phyloP scores from a whole-genome alignment of 768 basidiomycete genomes.

The Lactarius sp. region DNA sequence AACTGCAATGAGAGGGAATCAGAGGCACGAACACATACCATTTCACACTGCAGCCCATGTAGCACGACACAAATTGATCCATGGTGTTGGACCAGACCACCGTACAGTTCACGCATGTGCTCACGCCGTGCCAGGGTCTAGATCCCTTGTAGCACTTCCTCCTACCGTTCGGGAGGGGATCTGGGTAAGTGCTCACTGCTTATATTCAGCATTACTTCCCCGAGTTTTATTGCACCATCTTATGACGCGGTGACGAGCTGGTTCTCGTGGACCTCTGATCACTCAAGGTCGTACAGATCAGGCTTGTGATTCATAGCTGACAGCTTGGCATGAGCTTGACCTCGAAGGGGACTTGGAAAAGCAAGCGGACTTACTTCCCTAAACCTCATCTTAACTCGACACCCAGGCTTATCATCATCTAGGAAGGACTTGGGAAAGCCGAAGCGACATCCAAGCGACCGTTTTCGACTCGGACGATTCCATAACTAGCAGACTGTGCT shows the following conservation, averaged over 20 bases:
- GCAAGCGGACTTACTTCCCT: conserved; percentile 40
- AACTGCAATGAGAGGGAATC: conserved; percentile 2
- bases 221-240: conserved; percentile 84
- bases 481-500: conserved; percentile 88
- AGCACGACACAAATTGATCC: conserved; percentile 78
- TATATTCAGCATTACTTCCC: conserved; percentile 87
- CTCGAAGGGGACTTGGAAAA: not conserved
- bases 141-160: conserved; percentile 31
- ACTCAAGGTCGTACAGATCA: conserved; percentile 84
- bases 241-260: conserved; percentile 87
- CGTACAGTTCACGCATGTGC: conserved; percentile 88
- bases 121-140: conserved; percentile 94
- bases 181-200: conserved; percentile 12
- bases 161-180: conserved; percentile 25
- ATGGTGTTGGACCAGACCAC: conserved; percentile 95
- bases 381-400: conserved; percentile 56
- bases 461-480: conserved; percentile 92
- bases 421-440: conserved; percentile 44
- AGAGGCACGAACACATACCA: conserved; percentile 47
- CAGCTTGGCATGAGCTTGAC: conserved; percentile 35
- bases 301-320: conserved; percentile 87
- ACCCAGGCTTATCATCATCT: conserved; percentile 30
- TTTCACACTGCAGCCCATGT: conserved; percentile 91
- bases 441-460: conserved; percentile 73
- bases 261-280: conserved; percentile 94